These are phyloP conservation scores for Amaranthus tricolor DNA, from an alignment of 179 eudicot genomes.

Conservation along the genomic window DNA sequence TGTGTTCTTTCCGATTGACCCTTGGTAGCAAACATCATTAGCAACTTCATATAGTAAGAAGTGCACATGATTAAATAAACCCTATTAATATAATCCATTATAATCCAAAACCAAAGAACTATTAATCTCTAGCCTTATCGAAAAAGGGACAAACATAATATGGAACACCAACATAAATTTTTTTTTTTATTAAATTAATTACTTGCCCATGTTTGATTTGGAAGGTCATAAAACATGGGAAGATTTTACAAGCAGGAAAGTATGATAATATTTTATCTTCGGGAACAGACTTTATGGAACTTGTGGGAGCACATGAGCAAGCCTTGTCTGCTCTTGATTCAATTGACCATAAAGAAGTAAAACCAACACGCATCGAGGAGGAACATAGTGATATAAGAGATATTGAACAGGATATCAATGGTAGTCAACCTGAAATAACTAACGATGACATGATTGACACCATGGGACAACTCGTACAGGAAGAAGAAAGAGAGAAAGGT, in stretches of 20 bases:
- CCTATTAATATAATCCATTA: no score
- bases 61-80: no score
- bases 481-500: conserved; percentile 91
- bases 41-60: no score
- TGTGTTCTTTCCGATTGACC: no score
- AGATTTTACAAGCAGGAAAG: conserved; percentile 63
- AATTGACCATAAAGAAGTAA: not conserved
- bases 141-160: no score
- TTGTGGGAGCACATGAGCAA: conserved; percentile 69
- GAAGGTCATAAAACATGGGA: conserved; percentile 81
- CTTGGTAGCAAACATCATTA: no score
- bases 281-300: conserved; percentile 79
- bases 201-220: no score
- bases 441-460: conserved; percentile 29
- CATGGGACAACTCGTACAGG: conserved; percentile 71
- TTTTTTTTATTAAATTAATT: no score
- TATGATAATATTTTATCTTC: conserved; percentile 56
- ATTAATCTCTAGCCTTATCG: no score
- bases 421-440: conserved; percentile 41
- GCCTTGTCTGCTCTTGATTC: conserved; percentile 58
- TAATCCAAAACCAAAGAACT: no score
- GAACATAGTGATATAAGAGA: not conserved
- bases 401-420: conserved; percentile 22
- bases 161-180: no score
- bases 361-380: not conserved